Conservation (phyloP, 225 moss, liverwort and hornwort species). For the Sphagnum tenellum region DNA sequence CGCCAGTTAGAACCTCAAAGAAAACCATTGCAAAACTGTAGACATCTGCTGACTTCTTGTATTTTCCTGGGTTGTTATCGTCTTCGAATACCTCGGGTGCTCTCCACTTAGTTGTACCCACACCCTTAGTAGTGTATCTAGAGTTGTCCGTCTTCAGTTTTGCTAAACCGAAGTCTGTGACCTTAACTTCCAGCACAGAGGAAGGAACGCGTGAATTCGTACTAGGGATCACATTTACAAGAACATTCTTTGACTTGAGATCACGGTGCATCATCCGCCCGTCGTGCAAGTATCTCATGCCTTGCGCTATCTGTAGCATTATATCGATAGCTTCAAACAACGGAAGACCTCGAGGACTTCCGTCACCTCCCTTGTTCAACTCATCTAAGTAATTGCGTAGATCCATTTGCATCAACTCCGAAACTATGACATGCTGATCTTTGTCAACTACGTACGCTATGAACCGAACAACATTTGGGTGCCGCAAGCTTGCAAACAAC, state of each 20-base stretch:
- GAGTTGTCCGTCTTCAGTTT: constrained; percentile 7
- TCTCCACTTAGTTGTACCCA: constrained; percentile 14
- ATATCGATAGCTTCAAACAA: constrained; percentile 28
- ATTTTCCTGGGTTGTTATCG: constrained; percentile 9
- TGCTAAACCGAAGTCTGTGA: constrained; percentile 32
- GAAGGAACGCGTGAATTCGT: constrained; percentile 4
- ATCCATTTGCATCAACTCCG: constrained; percentile 27
- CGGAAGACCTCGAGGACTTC: constrained; percentile 7
- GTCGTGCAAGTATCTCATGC: constrained; percentile 41
- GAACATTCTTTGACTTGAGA: constrained; percentile 27
- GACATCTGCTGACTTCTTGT: constrained; percentile 34
- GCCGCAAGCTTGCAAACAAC: constrained; percentile 19
- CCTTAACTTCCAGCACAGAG: constrained; percentile 13
- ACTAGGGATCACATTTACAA: constrained; percentile 19
- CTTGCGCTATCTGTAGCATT: constrained; percentile 30
- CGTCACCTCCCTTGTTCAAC: not conserved
- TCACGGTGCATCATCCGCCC: constrained; percentile 22
- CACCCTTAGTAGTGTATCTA: no score
- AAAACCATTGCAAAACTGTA: constrained; percentile 47
- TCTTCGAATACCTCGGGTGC: constrained; percentile 21
- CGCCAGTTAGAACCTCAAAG: constrained; percentile 35
- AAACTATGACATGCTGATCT: constrained; percentile 22
- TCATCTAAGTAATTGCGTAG: constrained; percentile 15
- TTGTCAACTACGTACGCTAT: constrained; percentile 25
- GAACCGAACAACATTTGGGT: constrained; percentile 38